Conservation (phyloP, 2,329 filamentous ascomycete genomes). For the Stagonosporopsis vannaccii region DNA sequence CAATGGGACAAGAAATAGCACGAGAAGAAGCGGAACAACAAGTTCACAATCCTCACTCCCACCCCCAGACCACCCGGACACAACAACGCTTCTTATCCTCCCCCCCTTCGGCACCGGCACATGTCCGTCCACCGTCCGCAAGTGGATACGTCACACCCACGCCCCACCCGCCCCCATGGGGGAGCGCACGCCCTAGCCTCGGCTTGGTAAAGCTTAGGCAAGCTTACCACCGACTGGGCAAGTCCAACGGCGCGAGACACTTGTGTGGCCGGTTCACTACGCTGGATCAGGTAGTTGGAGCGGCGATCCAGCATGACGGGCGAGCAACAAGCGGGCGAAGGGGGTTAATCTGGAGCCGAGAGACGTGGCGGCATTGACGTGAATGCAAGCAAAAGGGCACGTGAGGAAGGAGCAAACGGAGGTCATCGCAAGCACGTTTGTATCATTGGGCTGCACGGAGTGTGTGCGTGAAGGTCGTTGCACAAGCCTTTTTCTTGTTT, state of each 20-base stretch:
- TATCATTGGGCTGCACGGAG: no score
- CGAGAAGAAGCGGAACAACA: neutral
- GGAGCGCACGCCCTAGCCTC: neutral
- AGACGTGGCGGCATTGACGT: neutral
- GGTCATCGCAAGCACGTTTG: no score
- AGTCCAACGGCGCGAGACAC: neutral
- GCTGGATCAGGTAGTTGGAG: neutral
- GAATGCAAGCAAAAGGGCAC: no score
- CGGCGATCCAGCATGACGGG: neutral
- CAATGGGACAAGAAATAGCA: no score
- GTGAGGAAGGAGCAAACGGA: no score
- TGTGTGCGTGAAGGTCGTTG: no score
- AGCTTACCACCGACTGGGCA: neutral
- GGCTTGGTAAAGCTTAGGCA: neutral
- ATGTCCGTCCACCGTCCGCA: neutral
- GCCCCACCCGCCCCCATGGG: neutral
- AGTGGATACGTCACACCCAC: neutral
- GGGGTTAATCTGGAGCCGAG: slow-evolving; percentile 11
- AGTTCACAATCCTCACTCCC: neutral
- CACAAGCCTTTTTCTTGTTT: no score
- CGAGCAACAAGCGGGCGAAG: no score
- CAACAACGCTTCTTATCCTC: neutral
- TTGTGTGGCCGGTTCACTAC: neutral
- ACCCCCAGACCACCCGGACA: neutral
- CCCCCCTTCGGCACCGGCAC: neutral